phyloP scores from a whole-genome alignment of 2,329 filamentous ascomycete genomes.

The Aureobasidium sp. region DNA sequence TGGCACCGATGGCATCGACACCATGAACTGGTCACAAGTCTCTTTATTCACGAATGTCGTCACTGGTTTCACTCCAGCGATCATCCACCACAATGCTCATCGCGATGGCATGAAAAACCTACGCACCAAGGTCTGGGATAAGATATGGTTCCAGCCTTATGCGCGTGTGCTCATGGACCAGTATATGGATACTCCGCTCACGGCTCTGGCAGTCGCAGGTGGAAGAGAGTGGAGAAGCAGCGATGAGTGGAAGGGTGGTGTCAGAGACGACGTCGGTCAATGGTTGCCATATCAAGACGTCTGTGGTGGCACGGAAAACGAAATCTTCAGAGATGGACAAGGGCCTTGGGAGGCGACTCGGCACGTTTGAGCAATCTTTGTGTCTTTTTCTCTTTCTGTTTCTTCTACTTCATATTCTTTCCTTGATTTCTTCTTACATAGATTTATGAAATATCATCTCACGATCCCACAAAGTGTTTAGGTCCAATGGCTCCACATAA shows the following conservation, averaged over 20 bases:
- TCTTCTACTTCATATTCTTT: no score
- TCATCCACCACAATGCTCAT: conserved; percentile 15
- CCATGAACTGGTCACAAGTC: conserved; percentile 15
- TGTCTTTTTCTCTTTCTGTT: not conserved
- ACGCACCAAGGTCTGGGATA: conserved; percentile 10
- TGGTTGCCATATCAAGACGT: conserved; percentile 12
- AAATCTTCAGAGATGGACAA: conserved; percentile 12
- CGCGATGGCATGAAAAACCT: conserved; percentile 14
- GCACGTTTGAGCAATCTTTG: not conserved
- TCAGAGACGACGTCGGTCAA: conserved; percentile 26
- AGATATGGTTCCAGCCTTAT: conserved; percentile 17
- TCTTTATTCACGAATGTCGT: conserved; percentile 16
- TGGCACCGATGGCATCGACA: conserved; percentile 9
- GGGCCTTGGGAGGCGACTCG: not conserved
- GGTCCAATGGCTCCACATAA: no score
- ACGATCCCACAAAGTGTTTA: not conserved
- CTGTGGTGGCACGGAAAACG: not conserved
- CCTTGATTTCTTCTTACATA: not conserved
- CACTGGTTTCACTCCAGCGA: conserved; percentile 16
- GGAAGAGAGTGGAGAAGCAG: conserved; percentile 20
- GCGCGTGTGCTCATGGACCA: conserved; percentile 16
- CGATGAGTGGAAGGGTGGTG: conserved; percentile 12
- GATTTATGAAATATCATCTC: not conserved
- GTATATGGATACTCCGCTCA: conserved; percentile 16
- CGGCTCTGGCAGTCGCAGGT: conserved; percentile 30